Conservation (phyloP, 2,329 filamentous ascomycete species). For the Fusarium foetens region DNA sequence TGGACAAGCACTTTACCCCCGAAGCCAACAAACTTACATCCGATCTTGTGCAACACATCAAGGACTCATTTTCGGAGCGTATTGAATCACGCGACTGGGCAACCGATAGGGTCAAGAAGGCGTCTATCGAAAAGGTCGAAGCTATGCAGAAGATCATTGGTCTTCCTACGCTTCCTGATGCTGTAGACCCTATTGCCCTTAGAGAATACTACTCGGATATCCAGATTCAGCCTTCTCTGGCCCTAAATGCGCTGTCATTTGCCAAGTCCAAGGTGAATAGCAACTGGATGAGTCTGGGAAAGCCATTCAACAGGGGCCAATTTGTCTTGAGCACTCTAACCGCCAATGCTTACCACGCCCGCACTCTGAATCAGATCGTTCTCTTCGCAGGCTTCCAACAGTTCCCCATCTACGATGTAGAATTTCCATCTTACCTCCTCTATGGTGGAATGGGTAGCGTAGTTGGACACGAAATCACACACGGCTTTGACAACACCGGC, state of each 20-base stretch:
- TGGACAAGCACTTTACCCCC: conserved; percentile 74
- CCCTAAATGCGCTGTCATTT: conserved; percentile 65
- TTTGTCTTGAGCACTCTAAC: conserved; percentile 71
- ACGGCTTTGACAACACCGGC: conserved; percentile 75
- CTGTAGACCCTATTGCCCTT: conserved; percentile 66
- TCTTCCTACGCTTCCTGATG: conserved; percentile 71
- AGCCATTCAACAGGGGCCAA: conserved; percentile 67
- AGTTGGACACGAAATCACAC: conserved; percentile 75
- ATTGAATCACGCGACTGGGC: conserved; percentile 71
- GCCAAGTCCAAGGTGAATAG: conserved; percentile 58
- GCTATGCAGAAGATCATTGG: conserved; percentile 76
- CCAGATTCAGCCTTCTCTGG: conserved; percentile 63
- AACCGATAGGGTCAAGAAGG: conserved; percentile 66
- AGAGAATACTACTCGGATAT: conserved; percentile 66
- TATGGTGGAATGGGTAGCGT: conserved; percentile 77
- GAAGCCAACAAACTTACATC: conserved; percentile 73
- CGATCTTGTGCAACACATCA: conserved; percentile 76
- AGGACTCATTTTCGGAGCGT: conserved; percentile 70
- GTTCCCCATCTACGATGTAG: conserved; percentile 71
- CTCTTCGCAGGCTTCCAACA: conserved; percentile 73
- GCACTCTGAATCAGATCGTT: conserved; percentile 73
- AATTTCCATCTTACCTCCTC: conserved; percentile 70
- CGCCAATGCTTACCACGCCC: conserved; percentile 74
- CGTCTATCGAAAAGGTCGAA: conserved; percentile 71
- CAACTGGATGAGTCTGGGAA: conserved; percentile 67